Conservation (phyloP, 148 eudicot species). For the Camellia sinensis region DNA sequence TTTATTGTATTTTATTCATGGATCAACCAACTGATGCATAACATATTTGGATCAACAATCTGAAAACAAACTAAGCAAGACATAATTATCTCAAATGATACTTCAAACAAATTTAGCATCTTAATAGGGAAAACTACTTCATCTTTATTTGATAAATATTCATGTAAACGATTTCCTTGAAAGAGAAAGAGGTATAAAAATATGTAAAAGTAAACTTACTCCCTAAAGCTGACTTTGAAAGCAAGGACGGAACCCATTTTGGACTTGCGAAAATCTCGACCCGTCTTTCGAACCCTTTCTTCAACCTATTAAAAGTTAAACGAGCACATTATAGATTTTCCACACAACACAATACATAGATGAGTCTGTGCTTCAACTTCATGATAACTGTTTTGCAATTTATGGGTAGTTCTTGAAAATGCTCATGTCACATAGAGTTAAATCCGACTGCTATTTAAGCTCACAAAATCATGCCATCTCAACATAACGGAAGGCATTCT, state of each 20-base stretch:
- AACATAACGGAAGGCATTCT: neutral
- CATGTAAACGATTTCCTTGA: neutral
- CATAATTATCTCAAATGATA: neutral
- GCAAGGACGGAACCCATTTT: slow-evolving; percentile 87
- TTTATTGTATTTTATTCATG: neutral
- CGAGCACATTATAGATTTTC: slow-evolving; percentile 21
- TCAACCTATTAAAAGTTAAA: slow-evolving; percentile 52
- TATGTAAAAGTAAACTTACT: slow-evolving; percentile 49
- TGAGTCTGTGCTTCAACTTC: slow-evolving; percentile 2
- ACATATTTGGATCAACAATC: neutral
- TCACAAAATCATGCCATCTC: neutral
- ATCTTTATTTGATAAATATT: neutral
- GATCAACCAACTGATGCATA: neutral
- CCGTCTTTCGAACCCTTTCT: slow-evolving; percentile 85
- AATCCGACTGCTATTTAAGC: neutral
- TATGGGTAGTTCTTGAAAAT: neutral
- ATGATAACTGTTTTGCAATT: neutral
- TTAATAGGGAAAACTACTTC: neutral
- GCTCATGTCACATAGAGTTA: neutral
- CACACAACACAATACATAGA: neutral
- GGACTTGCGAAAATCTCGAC: slow-evolving; percentile 64
- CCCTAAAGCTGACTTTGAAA: slow-evolving; percentile 95
- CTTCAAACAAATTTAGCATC: neutral
- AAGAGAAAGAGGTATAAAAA: neutral
- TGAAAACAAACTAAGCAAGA: neutral